Conservation (phyloP, 1,139 yeast genomes). For the Blastobotrys raffinosifermentans region DNA sequence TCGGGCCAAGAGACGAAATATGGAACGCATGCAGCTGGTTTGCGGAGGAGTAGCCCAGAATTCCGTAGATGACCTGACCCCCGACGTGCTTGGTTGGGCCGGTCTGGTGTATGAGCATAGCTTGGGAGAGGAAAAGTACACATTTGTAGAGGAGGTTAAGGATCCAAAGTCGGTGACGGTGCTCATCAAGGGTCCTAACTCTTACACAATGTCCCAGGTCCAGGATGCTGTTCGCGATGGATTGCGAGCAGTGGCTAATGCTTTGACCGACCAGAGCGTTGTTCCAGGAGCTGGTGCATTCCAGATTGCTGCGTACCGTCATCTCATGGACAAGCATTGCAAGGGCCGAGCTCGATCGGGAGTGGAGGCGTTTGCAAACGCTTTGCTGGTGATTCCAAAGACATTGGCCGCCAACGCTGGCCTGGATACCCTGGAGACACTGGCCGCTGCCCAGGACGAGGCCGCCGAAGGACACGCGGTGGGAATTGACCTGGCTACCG, state of each 20-base stretch:
- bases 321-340: slow-evolving; percentile 47
- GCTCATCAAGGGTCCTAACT: slow-evolving; percentile 87
- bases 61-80: slow-evolving; percentile 89
- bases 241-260: slow-evolving; percentile 87
- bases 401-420: slow-evolving; percentile 92
- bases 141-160: slow-evolving; percentile 87
- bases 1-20: slow-evolving; percentile 97
- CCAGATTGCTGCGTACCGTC: slow-evolving; percentile 73
- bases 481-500: slow-evolving; percentile 85
- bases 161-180: slow-evolving; percentile 91
- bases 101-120: slow-evolving; percentile 90
- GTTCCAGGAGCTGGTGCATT: slow-evolving; percentile 98
- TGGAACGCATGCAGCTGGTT: slow-evolving; percentile 95
- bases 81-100: slow-evolving; percentile 79
- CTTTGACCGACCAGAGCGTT: slow-evolving; percentile 74
- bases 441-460: slow-evolving; percentile 88
- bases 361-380: slow-evolving; percentile 88
- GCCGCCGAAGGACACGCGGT: slow-evolving; percentile 74
- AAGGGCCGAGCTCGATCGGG: slow-evolving; percentile 91
- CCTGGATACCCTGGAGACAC: slow-evolving; percentile 82
- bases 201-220: slow-evolving; percentile 82
- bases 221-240: slow-evolving; percentile 98
- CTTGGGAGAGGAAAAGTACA: slow-evolving; percentile 95
- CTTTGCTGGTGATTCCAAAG: slow-evolving; percentile 85
- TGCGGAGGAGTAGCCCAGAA: slow-evolving; percentile 98